Evolutionary conservation across 1,284 basidiomycete genomes (phyloP), one percentile per base, ranked within the genome.

Genomic region (Xerocomus amazonicus): DNA sequence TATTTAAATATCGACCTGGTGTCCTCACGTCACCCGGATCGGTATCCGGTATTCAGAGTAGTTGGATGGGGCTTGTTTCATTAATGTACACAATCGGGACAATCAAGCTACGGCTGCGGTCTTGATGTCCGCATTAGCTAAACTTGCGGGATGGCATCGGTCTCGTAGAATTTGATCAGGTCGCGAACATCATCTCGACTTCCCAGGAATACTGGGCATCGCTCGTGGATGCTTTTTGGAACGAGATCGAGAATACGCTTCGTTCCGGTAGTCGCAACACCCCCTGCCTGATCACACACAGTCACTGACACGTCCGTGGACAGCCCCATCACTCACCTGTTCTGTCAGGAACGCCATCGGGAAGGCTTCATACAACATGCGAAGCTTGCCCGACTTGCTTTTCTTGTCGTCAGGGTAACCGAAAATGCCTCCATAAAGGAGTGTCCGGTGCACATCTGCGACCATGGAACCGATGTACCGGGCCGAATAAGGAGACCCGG

Each of bases 391-490:
- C 59, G 73, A 87, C 77, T 95, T 97, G 73, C 83, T 91, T 82
- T 99, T 99, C 80, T 93, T 97, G 75, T 99, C 97, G 63, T 87
- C 87, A 6, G 97, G 97, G 73, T 99, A 99, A 33, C 95, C 93
- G 65, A 99, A 99, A 67, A 99, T 98, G 44, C 97, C 97, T 36
- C 97, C 97, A 67, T 99, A 99, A 7, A 99, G 77, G 41, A 99
- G 74, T 7, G 97, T 99, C 59, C 96, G 83, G 73, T 99, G 96
- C 23, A 96, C 93, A 70, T 97, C 94, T 44, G 94, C 93, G 39
- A 99, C 97, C 97, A 99, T 99, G 55, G 93, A 97, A 28, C 95
- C 97, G 66, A 99, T 98, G 73, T 99, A 99, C 50, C 97, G 84
- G 51, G 92, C 88, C 57, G 88, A 92, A 70, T 96, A 96, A 1